Evolutionary conservation across 768 basidiomycete species (phyloP).

Genomic region (Rubroboletus pulcherrimus): DNA sequence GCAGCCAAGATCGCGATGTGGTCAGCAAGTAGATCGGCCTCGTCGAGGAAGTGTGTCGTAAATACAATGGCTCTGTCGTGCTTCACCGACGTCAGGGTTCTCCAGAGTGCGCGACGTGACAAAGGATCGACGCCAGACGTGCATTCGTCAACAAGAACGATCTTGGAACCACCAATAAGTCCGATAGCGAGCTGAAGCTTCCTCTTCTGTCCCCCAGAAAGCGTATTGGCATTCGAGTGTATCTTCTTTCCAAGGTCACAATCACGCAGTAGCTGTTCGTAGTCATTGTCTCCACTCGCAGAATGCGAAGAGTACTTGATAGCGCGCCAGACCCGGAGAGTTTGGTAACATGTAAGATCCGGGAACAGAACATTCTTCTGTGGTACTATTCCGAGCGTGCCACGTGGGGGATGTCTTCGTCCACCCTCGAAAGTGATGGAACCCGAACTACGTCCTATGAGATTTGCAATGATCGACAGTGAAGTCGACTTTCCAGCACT

Average conservation of each 20-base stretch:
- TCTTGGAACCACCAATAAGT: constrained; percentile 69
- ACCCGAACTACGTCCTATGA: constrained; percentile 58
- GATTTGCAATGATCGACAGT: constrained; percentile 61
- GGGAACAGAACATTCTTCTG: constrained; percentile 83
- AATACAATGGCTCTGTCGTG: constrained; percentile 67
- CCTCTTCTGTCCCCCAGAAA: constrained; percentile 79
- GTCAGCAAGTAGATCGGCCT: constrained; percentile 76
- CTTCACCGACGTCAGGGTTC: constrained; percentile 62
- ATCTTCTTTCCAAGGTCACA: constrained; percentile 75
- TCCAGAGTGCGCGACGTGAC: constrained; percentile 75
- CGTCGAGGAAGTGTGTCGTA: constrained; percentile 80
- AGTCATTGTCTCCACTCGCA: constrained; percentile 45
- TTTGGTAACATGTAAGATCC: constrained; percentile 71
- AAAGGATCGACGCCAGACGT: constrained; percentile 82
- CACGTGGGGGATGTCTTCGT: constrained; percentile 50
- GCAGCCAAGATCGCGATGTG: constrained; percentile 71
- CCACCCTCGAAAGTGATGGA: constrained; percentile 55
- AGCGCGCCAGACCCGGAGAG: constrained; percentile 66
- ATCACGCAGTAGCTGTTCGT: constrained; percentile 60
- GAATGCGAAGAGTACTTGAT: constrained; percentile 59
- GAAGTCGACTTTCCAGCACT: constrained; percentile 79
- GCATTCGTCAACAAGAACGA: constrained; percentile 63
- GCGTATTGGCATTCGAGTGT: constrained; percentile 56
- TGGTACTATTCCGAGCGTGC: constrained; percentile 71
- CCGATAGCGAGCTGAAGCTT: constrained; percentile 83